Base-by-base conservation (phyloP, 257 asterid species). In the Leonotis leonurus region DNA sequence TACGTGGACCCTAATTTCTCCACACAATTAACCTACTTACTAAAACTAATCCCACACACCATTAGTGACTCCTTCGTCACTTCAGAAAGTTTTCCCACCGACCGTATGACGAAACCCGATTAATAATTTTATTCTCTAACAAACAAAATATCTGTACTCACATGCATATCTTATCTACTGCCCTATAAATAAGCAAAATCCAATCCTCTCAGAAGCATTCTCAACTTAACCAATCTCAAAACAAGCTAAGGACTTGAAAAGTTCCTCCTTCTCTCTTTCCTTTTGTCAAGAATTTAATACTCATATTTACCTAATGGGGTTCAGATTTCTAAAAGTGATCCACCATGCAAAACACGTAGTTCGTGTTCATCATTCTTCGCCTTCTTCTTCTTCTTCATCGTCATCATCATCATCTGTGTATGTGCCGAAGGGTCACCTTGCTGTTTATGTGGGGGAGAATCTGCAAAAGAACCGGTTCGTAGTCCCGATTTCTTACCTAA, bases 341-440 rank as follows among this genome's bases (percentile, higher is more conserved):
- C 61, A 69, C 56, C 66, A 74, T 13, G 72, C 72, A 2, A 69
- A 59, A 4, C 66, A 69, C 56, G 17, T 45, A 24, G 65, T 64
- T 14, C 70, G 72, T 17, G 56, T 48, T 44, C 67, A 56, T 40
- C 70, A 32, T 16, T 51, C 60, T 51, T 50, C 58, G 2, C 21
- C 67, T 0, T 49, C 73, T 6, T 37, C 67, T 11, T 33, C 68
- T 17, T 41, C 69, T 11, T 0, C 68, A 1, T 30, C 36, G 8
- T 30, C 36, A 1, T 30, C 17, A 16, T 36, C 57, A 2, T 11
- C 40, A 16, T 2, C 59, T 9, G 62, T 25, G 18, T 43, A 67
- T 41, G 78, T 80, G 44, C 86, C 86, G 0, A 84, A 81, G 64
- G 84, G 85, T 17, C 85, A 84, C 32, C 29, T 81, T 74, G 82